Conservation (phyloP, 371 early-diverging fungal genomes). For the Mucor piriformis region DNA sequence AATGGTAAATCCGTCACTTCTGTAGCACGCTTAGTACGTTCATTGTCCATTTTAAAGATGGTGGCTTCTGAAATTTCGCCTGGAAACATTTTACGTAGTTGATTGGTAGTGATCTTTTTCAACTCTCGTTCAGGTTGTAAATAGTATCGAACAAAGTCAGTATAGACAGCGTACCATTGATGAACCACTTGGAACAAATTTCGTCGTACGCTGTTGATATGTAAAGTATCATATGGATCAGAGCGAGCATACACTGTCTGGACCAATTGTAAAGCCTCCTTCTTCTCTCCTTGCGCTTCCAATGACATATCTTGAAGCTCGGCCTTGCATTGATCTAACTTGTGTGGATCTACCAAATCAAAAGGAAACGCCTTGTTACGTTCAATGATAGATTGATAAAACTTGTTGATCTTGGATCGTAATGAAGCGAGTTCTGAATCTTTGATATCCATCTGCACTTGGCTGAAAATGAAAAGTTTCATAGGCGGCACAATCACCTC, state of each 20-base stretch:
- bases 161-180: slow-evolving; percentile 86
- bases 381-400: slow-evolving; percentile 76
- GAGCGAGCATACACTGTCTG: slow-evolving; percentile 82
- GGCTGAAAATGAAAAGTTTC: slow-evolving; percentile 65
- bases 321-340: slow-evolving; percentile 65
- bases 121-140: slow-evolving; percentile 79
- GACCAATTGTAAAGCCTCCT: slow-evolving; percentile 76
- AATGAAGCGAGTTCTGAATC: slow-evolving; percentile 65
- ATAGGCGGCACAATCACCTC: slow-evolving; percentile 89
- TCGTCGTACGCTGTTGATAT: slow-evolving; percentile 76
- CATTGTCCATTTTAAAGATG: slow-evolving; percentile 29
- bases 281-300: slow-evolving; percentile 77
- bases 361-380: slow-evolving; percentile 68
- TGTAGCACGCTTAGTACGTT: slow-evolving; percentile 46
- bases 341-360: slow-evolving; percentile 68
- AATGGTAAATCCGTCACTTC: slow-evolving; percentile 46
- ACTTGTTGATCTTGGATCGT: slow-evolving; percentile 64
- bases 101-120: slow-evolving; percentile 64
- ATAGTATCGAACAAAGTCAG: slow-evolving; percentile 72
- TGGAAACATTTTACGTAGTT: slow-evolving; percentile 72
- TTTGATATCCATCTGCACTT: slow-evolving; percentile 61
- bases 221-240: slow-evolving; percentile 76
- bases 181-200: slow-evolving; percentile 76
- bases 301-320: slow-evolving; percentile 66
- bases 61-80: slow-evolving; percentile 34